These are phyloP conservation scores for Coleophoma eucalyptorum DNA, from an alignment of 2,329 filamentous ascomycete genomes.

Conservation along the genomic window DNA sequence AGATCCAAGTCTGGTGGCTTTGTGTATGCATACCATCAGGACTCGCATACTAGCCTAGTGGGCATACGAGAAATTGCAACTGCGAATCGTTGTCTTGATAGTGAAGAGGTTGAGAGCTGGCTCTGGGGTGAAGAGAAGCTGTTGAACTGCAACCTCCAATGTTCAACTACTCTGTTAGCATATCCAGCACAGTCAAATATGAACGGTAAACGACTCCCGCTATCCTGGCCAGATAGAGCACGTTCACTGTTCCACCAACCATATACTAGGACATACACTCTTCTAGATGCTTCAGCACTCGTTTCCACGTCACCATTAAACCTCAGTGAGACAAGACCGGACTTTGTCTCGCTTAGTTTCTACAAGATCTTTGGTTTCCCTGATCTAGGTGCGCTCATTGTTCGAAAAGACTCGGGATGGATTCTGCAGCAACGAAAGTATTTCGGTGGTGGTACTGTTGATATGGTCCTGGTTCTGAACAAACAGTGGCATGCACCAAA, in stretches of 20 bases:
- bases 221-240: constrained; percentile 59
- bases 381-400: constrained; percentile 78
- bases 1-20: constrained; percentile 66
- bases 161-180: constrained; percentile 56
- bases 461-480: constrained; percentile 74
- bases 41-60: constrained; percentile 83
- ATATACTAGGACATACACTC: constrained; percentile 47
- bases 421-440: constrained; percentile 67
- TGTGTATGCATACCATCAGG: constrained; percentile 77
- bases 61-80: constrained; percentile 72
- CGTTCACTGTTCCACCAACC: constrained; percentile 28
- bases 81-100: constrained; percentile 61
- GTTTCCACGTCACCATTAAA: constrained; percentile 74
- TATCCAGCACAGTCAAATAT: constrained; percentile 67
- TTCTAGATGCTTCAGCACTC: constrained; percentile 83
- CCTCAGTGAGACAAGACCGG: constrained; percentile 59
- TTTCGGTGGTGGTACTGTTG: constrained; percentile 91
- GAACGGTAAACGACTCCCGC: constrained; percentile 63
- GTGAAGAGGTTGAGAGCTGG: constrained; percentile 64
- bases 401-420: constrained; percentile 64
- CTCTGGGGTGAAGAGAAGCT: constrained; percentile 35
- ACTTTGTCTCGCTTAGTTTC: constrained; percentile 82
- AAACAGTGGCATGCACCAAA: constrained; percentile 80
- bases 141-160: constrained; percentile 7
- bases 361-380: constrained; percentile 98